Conservation (phyloP, 176 grass and related monocot genomes). For the Phoenix roebelenii region DNA sequence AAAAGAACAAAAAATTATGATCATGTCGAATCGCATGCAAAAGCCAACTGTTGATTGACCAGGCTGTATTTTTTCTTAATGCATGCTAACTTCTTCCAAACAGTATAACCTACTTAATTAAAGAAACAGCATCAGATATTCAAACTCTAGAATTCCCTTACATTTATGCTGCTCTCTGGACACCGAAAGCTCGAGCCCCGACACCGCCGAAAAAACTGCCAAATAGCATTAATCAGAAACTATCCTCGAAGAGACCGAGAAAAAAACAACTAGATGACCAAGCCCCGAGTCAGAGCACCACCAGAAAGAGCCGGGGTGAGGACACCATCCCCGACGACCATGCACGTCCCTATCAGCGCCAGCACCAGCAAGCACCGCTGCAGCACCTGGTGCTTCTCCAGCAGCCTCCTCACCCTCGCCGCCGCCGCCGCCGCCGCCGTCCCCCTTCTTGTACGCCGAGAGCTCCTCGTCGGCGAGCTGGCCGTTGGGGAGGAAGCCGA, state of each 20-base stretch:
- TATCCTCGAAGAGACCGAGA: not conserved
- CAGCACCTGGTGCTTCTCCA: constrained; percentile 56
- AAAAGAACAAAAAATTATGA: too few relatives aligned
- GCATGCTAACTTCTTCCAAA: too few relatives aligned
- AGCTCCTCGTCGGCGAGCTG: constrained; percentile 40
- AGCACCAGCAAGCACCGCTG: constrained; percentile 61
- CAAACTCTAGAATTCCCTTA: constrained; percentile 21
- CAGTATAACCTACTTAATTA: too few relatives aligned
- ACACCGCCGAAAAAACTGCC: constrained; percentile 88
- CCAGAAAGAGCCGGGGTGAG: constrained; percentile 86
- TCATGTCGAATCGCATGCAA: too few relatives aligned
- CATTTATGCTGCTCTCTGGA: constrained; percentile 67
- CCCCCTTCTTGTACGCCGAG: constrained; percentile 30
- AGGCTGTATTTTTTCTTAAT: too few relatives aligned
- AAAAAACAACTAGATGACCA: not conserved
- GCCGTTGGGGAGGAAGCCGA: constrained; percentile 44
- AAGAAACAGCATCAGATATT: too few relatives aligned
- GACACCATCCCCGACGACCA: constrained; percentile 94
- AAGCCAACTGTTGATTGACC: too few relatives aligned
- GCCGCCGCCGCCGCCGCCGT: constrained; percentile 3
- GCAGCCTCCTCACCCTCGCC: constrained; percentile 28
- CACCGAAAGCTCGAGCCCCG: constrained; percentile 68
- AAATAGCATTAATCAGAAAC: constrained; percentile 18
- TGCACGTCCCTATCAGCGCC: constrained; percentile 74
- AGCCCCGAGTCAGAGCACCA: constrained; percentile 10